Evolutionary conservation across 108 stramenopile genomes (phyloP).

Genomic region (Conticribra weissflogii): DNA sequence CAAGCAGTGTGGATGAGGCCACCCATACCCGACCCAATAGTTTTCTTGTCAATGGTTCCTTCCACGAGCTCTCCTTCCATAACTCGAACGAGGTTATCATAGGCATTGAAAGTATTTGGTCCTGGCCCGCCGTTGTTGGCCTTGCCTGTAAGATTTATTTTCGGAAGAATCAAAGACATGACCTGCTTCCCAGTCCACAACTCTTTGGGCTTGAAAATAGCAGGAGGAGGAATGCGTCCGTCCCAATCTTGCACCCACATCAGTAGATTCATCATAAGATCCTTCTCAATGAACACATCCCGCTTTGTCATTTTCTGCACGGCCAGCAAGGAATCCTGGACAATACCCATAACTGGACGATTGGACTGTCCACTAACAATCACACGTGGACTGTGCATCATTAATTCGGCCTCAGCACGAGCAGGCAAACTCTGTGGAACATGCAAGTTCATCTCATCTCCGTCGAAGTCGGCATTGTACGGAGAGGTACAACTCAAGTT

Average conservation of each 20-base stretch:
- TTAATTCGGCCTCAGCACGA: conserved; percentile 94
- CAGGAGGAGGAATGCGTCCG: conserved; percentile 93
- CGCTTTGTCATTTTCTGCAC: conserved; percentile 97
- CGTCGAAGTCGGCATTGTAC: conserved; percentile 99
- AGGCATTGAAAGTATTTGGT: conserved; percentile 90
- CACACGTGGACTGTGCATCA: conserved; percentile 96
- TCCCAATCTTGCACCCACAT: conserved; percentile 97
- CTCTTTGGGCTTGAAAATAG: conserved; percentile 93
- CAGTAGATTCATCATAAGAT: conserved; percentile 93
- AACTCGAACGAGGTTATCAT: conserved; percentile 91
- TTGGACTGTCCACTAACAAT: conserved; percentile 98
- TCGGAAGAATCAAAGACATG: conserved; percentile 89
- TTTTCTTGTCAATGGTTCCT: conserved; percentile 98
- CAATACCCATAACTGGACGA: conserved; percentile 99
- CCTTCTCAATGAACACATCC: conserved; percentile 93
- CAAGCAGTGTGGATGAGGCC: conserved; percentile 97
- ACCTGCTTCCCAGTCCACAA: conserved; percentile 99
- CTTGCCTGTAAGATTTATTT: conserved; percentile 90
- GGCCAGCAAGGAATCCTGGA: conserved; percentile 95
- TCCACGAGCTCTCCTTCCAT: conserved; percentile 92
- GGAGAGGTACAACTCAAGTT: conserved; percentile 98
- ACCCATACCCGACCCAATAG: conserved; percentile 94
- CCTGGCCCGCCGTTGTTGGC: conserved; percentile 77
- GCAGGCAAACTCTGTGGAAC: conserved; percentile 96
- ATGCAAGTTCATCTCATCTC: conserved; percentile 99